phyloP scores from a whole-genome alignment of 352 stramenopile genomes.

The Elongisporangium anandrum region DNA sequence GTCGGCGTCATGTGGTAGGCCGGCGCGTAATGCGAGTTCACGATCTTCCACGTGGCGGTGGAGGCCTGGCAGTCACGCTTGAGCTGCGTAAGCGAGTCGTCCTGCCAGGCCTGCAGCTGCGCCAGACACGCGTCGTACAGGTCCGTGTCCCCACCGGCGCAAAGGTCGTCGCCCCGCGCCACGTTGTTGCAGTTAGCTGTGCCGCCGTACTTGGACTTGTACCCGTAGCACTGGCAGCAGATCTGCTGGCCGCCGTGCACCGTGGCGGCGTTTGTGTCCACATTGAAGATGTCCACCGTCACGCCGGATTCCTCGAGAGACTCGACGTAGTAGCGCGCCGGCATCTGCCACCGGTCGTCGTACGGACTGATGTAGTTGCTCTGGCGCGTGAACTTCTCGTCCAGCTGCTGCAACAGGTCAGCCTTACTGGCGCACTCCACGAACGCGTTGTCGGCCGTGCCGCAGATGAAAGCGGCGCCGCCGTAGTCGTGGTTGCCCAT shows the following conservation, averaged over 20 bases:
- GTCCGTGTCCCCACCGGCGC: constrained; percentile 39
- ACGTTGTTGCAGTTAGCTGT: constrained; percentile 35
- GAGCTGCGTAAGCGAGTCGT: constrained; percentile 57
- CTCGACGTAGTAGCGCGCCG: constrained; percentile 60
- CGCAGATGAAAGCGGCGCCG: constrained; percentile 73
- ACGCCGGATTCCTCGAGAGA: constrained; percentile 26
- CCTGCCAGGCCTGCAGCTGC: constrained; percentile 53
- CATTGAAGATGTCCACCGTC: constrained; percentile 66
- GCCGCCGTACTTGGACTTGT: constrained; percentile 49
- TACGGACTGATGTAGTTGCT: constrained; percentile 56
- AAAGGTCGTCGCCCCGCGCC: constrained; percentile 41
- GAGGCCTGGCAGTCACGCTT: constrained; percentile 40
- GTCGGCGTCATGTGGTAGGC: constrained; percentile 65
- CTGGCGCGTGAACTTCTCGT: constrained; percentile 63
- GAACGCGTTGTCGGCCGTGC: constrained; percentile 59
- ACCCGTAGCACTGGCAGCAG: constrained; percentile 79
- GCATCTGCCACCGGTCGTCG: constrained; percentile 67
- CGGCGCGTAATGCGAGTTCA: constrained; percentile 76
- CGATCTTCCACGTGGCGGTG: constrained; percentile 63
- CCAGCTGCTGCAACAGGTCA: constrained; percentile 59
- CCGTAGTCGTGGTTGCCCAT: constrained; percentile 70
- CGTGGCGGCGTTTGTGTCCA: constrained; percentile 56
- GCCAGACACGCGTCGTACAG: constrained; percentile 61
- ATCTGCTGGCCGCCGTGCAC: constrained; percentile 60
- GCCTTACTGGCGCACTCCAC: constrained; percentile 47